Evolutionary conservation across 306 rosid genomes (phyloP), one percentile per base, ranked within the genome.

Genomic region (Castanospermum australe): DNA sequence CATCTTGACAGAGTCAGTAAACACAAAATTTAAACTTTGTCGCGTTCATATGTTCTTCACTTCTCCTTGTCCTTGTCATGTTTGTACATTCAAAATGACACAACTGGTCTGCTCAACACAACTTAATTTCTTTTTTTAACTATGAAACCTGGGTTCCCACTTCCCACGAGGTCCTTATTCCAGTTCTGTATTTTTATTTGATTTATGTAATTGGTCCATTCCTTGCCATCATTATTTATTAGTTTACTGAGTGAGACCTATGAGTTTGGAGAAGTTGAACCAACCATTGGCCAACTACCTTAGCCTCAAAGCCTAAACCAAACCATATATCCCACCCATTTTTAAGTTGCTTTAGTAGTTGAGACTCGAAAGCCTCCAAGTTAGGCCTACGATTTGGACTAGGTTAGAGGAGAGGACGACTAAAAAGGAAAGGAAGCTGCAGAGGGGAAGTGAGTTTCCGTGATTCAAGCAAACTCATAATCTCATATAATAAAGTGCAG

Each of bases 241-340:
- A 62, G 5, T 20, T 14, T 18, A 18, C 0, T 47, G 41, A 56
- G 25, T 14, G 72, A 64, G 33, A 21, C 57, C 44, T 36, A 79
- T 79, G 73, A 50, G 73, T 73, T 55, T 20, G 35, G 64, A 47
- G 52, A 32, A 74, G 80, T 39, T 33, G 67, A 52, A 78, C 77
- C 70, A 74, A 69, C 80, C 63, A 51, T 75, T 60, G 15, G 30
- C 80, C 71, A 87, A 65, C 90, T 11, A 81, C 80, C 83, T 20
- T 25, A 38, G 54, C 39, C 73, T 5, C 20, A 72, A 28, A 71
- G 33, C 36, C 10, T 8, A 64, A 56, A 66, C 15, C 62, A 47
- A 64, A 44, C 55, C 63, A 41, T 17, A 32, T 62, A 71, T 50
- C 9, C 44, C 78, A 22, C 3, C 30, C 78, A 64, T 77, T 82